Evolutionary conservation across 495 filamentous ascomycete species (phyloP).

Genomic region (Aspergillus cristatus): DNA sequence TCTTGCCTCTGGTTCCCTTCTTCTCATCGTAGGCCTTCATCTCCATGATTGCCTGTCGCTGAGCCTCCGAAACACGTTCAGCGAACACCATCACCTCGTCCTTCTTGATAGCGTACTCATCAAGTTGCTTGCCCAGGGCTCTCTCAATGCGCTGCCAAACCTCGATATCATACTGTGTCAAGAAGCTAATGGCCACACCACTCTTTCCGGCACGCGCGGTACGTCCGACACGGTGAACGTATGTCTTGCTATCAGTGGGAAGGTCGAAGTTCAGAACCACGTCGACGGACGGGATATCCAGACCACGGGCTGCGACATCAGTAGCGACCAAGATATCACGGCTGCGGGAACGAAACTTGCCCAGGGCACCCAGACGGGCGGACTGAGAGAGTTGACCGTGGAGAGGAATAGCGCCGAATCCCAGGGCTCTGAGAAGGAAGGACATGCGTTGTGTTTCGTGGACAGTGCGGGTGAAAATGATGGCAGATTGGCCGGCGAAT

Average conservation of each 20-base stretch:
- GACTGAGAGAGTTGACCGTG: slow-evolving; percentile 86
- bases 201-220: slow-evolving; percentile 85
- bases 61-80: slow-evolving; percentile 72
- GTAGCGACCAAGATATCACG: slow-evolving; percentile 89
- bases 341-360: slow-evolving; percentile 70
- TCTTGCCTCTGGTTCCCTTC: slow-evolving; percentile 51
- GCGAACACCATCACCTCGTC: slow-evolving; percentile 85
- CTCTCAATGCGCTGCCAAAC: slow-evolving; percentile 76
- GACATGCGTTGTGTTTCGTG: slow-evolving; percentile 80
- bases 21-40: slow-evolving; percentile 80
- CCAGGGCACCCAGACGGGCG: slow-evolving; percentile 71
- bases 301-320: slow-evolving; percentile 86
- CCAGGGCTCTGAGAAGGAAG: slow-evolving; percentile 69
- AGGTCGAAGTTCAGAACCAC: slow-evolving; percentile 83
- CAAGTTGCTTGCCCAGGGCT: slow-evolving; percentile 66
- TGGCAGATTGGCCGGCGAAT: slow-evolving; percentile 68
- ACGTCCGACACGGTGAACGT: slow-evolving; percentile 89
- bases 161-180: slow-evolving; percentile 90
- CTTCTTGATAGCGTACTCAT: slow-evolving; percentile 57
- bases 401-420: slow-evolving; percentile 79
- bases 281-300: slow-evolving; percentile 91
- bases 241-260: slow-evolving; percentile 77
- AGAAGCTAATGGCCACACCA: slow-evolving; percentile 70
- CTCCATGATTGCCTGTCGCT: slow-evolving; percentile 67
- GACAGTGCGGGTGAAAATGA: slow-evolving; percentile 91